These are phyloP conservation scores for Mariannaea sp. DNA, from an alignment of 2,329 filamentous ascomycete genomes.

Conservation along the genomic window DNA sequence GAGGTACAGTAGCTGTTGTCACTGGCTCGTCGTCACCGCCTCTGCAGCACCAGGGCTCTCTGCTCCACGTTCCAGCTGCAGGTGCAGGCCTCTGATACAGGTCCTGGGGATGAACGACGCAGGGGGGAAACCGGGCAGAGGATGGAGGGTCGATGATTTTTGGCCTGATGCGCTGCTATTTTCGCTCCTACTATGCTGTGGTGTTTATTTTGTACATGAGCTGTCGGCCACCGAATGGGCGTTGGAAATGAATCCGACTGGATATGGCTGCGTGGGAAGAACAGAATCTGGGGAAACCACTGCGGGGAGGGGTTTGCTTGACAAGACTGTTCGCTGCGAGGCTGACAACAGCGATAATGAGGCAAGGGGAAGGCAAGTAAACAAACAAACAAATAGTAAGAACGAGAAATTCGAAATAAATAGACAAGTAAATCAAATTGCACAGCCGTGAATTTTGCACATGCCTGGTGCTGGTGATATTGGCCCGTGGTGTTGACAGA, in stretches of 20 bases:
- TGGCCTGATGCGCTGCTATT: background rate
- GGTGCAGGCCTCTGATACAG: conserved; percentile 24
- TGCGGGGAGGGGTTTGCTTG: too few species aligned
- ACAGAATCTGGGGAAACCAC: background rate
- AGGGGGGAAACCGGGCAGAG: conserved; percentile 28
- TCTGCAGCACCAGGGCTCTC: conserved; percentile 20
- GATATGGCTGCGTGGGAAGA: background rate
- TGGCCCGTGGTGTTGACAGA: conserved; percentile 7
- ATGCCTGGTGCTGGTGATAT: conserved; percentile 8
- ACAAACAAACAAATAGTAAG: background rate
- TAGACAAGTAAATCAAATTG: background rate
- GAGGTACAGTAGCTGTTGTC: background rate
- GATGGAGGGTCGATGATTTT: background rate
- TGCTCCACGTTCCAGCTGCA: conserved; percentile 18
- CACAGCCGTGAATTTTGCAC: background rate
- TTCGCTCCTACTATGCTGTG: background rate
- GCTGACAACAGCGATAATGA: conserved; percentile 11
- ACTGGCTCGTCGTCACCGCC: conserved; percentile 28
- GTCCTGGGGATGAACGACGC: conserved; percentile 30
- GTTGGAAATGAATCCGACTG: background rate
- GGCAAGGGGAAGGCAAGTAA: background rate
- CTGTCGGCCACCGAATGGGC: background rate
- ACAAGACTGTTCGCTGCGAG: background rate
- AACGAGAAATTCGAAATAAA: background rate
- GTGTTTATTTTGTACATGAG: too few species aligned